phyloP scores from a whole-genome alignment of 768 basidiomycete genomes.

The Suillus variegatus region DNA sequence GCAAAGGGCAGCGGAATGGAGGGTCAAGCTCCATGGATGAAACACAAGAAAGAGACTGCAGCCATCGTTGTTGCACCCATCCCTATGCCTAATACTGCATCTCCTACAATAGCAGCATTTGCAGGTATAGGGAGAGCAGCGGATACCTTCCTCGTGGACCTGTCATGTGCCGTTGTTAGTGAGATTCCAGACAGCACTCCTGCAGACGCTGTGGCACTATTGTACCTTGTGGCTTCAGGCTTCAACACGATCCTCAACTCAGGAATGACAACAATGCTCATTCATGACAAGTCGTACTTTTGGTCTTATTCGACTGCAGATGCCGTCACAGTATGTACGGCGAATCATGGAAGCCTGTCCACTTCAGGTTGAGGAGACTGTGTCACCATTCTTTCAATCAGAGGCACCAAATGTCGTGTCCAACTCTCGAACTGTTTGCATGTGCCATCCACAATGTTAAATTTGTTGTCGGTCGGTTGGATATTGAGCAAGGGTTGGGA shows the following conservation, averaged over 20 bases:
- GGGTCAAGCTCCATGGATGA: no score
- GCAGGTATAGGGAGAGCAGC: no score
- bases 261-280: conserved; percentile 24
- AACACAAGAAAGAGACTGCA: no score
- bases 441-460: neutral
- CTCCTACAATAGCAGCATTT: no score
- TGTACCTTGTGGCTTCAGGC: neutral
- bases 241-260: conserved; percentile 20
- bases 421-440: neutral
- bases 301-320: conserved; percentile 12
- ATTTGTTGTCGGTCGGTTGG: neutral
- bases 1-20: no score
- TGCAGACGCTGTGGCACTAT: no score
- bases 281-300: conserved; percentile 17
- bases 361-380: neutral
- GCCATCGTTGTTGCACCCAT: no score
- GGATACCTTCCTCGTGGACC: no score
- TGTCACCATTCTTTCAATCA: neutral
- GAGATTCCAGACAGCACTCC: no score
- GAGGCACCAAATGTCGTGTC: neutral
- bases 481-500: neutral
- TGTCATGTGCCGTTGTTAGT: no score
- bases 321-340: conserved; percentile 16
- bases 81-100: no score
- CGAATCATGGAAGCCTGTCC: conserved; percentile 18